phyloP scores from a whole-genome alignment of 352 stramenopile genomes.

The Globisporangium alternatum region DNA sequence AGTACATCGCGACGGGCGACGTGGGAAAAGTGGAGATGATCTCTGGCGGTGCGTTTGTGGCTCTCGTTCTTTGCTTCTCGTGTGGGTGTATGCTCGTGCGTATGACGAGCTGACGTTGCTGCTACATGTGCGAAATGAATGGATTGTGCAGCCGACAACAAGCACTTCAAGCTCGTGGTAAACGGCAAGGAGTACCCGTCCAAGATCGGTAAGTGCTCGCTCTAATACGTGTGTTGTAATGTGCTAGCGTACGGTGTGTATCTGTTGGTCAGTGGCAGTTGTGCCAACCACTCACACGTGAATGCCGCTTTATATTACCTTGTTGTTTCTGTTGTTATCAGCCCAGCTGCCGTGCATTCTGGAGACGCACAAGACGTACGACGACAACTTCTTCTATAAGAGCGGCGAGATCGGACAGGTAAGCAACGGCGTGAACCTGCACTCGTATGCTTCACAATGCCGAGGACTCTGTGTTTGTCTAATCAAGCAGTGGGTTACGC shows the following conservation, averaged over 20 bases:
- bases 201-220: conserved; percentile 53
- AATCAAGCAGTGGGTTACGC: background rate
- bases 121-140: background rate
- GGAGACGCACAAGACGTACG: conserved; percentile 89
- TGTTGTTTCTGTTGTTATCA: conserved; percentile 19
- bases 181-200: conserved; percentile 75
- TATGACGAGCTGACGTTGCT: background rate
- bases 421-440: background rate
- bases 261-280: background rate
- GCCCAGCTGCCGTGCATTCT: conserved; percentile 83
- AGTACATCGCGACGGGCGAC: conserved; percentile 59
- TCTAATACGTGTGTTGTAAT: conserved; percentile 4
- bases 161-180: conserved; percentile 77
- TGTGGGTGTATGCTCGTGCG: conserved; percentile 3
- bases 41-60: conserved; percentile 40
- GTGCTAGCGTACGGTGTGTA: background rate
- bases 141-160: conserved; percentile 68
- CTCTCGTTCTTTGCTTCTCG: background rate
- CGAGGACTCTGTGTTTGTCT: too few species aligned
- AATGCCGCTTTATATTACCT: background rate
- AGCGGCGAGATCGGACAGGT: conserved; percentile 86
- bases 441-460: too few species aligned
- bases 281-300: conserved; percentile 5
- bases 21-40: conserved; percentile 72
- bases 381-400: conserved; percentile 89